phyloP scores from a whole-genome alignment of 805 yeast species.

The Candida piceae region DNA sequence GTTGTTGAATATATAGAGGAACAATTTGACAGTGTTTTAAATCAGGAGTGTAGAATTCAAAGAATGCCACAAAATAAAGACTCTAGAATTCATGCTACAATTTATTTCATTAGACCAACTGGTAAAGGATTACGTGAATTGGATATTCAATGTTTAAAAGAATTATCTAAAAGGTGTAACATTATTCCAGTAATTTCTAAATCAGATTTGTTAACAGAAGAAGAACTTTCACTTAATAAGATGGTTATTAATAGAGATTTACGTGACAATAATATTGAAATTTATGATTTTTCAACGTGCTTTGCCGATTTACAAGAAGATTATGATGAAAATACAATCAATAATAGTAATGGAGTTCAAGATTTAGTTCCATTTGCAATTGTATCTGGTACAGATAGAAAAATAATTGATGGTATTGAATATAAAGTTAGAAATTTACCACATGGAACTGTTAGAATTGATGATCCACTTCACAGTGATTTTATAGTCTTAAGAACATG shows the following conservation, averaged over 20 bases:
- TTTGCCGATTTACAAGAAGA: slow-evolving; percentile 27
- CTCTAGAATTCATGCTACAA: slow-evolving; percentile 74
- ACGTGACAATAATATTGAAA: slow-evolving; percentile 15
- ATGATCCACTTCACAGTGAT: slow-evolving; percentile 77
- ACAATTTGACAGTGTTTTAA: slow-evolving; percentile 66
- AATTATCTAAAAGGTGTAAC: slow-evolving; percentile 63
- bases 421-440: slow-evolving; percentile 80
- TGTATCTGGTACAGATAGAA: slow-evolving; percentile 76
- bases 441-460: slow-evolving; percentile 82
- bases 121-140: slow-evolving; percentile 59
- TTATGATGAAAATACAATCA: slow-evolving; percentile 11
- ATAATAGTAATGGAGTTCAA: slow-evolving; percentile 14
- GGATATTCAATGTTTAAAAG: slow-evolving; percentile 68
- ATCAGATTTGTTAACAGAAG: slow-evolving; percentile 63
- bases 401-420: slow-evolving; percentile 58
- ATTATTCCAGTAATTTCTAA: slow-evolving; percentile 79
- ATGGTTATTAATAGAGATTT: slow-evolving; percentile 41
- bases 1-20: slow-evolving; percentile 68
- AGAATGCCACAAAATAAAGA: slow-evolving; percentile 43
- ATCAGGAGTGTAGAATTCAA: slow-evolving; percentile 64
- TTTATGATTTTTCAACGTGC: slow-evolving; percentile 28
- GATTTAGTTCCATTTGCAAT: slow-evolving; percentile 77
- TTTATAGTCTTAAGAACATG: slow-evolving; percentile 70
- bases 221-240: slow-evolving; percentile 44
- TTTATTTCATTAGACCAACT: slow-evolving; percentile 76